A percentile compares a stretch with the other conserved stretches of the same genome.
These are phyloP conservation scores for Aureobasidium uvarum DNA, from an alignment of 2,329 filamentous ascomycete species.

Conservation along the genomic window DNA sequence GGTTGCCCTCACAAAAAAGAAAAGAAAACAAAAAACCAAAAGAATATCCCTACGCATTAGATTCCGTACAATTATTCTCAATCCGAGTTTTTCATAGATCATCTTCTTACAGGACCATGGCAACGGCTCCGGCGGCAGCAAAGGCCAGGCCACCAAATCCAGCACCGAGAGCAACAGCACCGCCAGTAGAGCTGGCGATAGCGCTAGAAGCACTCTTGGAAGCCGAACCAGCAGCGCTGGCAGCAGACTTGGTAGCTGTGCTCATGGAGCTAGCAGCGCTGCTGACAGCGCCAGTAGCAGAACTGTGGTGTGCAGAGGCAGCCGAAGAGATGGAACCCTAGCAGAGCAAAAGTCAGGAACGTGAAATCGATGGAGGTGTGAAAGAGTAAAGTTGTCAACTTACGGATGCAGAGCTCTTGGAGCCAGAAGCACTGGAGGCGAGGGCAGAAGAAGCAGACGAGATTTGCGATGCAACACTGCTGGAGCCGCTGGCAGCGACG, in stretches of 20 bases:
- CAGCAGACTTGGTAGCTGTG: constrained; percentile 28
- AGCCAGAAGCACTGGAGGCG: background rate
- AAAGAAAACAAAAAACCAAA: background rate
- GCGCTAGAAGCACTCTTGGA: constrained; percentile 56
- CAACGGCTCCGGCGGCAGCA: constrained; percentile 44
- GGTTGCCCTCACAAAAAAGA: too few relatives aligned
- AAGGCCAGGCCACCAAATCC: constrained; percentile 42
- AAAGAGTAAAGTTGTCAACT: constrained; percentile 43
- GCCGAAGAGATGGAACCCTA: constrained; percentile 23
- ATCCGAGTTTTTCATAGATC: too few relatives aligned
- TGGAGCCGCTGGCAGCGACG: background rate
- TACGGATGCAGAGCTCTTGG: constrained; percentile 29
- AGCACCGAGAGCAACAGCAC: constrained; percentile 39
- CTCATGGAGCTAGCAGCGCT: constrained; percentile 11
- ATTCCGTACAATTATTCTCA: too few relatives aligned
- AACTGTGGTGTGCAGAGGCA: background rate
- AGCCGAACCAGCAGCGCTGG: constrained; percentile 30
- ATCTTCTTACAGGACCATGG: constrained; percentile 28
- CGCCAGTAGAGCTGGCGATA: constrained; percentile 35
- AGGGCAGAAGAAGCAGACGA: constrained; percentile 11
- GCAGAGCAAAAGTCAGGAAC: background rate
- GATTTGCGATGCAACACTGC: background rate
- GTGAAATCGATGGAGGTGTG: background rate
- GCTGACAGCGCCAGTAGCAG: constrained; percentile 1
- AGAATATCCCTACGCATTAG: too few relatives aligned